Evolutionary conservation across 2,329 filamentous ascomycete genomes (phyloP), one percentile per base, ranked within the genome.

Genomic region (Pseudocercospora fuligena): DNA sequence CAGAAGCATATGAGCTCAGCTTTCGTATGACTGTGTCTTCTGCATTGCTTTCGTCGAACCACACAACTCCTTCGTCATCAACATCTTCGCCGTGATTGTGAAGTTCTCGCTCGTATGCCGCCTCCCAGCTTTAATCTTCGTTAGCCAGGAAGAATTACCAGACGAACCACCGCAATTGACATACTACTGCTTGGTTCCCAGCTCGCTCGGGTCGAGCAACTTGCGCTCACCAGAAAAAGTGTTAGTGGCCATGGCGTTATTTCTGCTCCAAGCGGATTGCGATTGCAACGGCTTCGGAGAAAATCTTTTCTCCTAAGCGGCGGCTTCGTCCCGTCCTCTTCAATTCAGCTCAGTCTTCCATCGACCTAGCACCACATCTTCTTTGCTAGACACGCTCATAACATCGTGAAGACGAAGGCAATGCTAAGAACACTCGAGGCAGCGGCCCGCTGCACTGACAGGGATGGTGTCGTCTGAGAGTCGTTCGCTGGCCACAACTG

Each of bases 21-120:
- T 90, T 93, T 9, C 82, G 79, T 25, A 97, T 80, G 66, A 97
- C 88, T 76, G 94, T 94, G 69, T 89, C 85, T 76, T 97, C 92
- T 68, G 95, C 95, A 75, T 91, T 89, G 33, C 93, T 92, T 81
- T 98, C 95, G 78, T 93, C 91, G 85, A 99, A 99, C 95, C 95
- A 99, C 74, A 95, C 89, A 31, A 93, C 97, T 72, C 94, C 94
- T 66, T 90, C 90, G 82, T 97, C 92, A 64, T 86, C 80, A 9
- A 92, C 88, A 80, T 96, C 88, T 69, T 86, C 79, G 62, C 87
- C 81, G 79, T 94, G 88, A 81, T 95, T 94, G 67, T 82, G 78
- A 61, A 93, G 83, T 79, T 95, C 91, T 71, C 83, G 85, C 0
- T 84, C 82, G 83, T 96, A 95, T 69, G 92, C 87, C 21, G 81